Base-by-base conservation (phyloP, 2,329 filamentous ascomycete species). In the Pseudogymnoascus sp. region DNA sequence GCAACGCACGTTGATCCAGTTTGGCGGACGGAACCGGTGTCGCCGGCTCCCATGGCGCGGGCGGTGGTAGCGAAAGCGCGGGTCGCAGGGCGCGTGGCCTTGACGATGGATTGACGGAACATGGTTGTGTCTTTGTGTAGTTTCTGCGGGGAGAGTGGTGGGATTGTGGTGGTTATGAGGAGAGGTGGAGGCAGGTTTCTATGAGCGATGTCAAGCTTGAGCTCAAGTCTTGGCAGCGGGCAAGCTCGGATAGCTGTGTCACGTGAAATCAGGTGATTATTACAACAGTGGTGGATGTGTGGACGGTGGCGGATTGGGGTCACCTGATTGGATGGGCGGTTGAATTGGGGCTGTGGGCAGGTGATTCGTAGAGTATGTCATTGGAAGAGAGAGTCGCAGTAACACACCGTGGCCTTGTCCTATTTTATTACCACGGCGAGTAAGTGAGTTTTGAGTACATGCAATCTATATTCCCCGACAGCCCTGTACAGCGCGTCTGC, bases 1-100 rank as follows among this genome's bases (percentile, higher is more conserved):
- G 40, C 47, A 56, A 56, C 47, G 26, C 26, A 56, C 47, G 47
- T 33, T 53, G 67, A 65, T 26, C 29, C 60, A 42, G 70, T 67
- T 7, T 56, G 42, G 64, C 68, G 64, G 33, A 68, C 63, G 65
- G 70, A 66, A 67, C 72, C 72, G 65, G 71, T 72, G 74, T 91
- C 89, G 68, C 89, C 90, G 70, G 83, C 87, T 66, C 75, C 78
- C 85, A 91, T 89, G 73, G 76, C 66, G 67, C 71, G 67, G 61
- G 69, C 67, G 61, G 70, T 71, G 61, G 69, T 71, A 21, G 68
- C 70, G 67, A 73, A 74, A 66, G 86, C 81, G 71, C 80, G 76
- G 72, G 76, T 78, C 70, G 69, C 69, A 64, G 72, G 72, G 47
- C 73, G 70, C 59, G 82, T 78, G 71, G 84, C 81, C 74, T 82